A percentile compares a stretch with the other conserved stretches of the same genome.
Evolutionary conservation across 192 early-diverging fungal species (phyloP).

Genomic region (Lobulomyces angularis): DNA sequence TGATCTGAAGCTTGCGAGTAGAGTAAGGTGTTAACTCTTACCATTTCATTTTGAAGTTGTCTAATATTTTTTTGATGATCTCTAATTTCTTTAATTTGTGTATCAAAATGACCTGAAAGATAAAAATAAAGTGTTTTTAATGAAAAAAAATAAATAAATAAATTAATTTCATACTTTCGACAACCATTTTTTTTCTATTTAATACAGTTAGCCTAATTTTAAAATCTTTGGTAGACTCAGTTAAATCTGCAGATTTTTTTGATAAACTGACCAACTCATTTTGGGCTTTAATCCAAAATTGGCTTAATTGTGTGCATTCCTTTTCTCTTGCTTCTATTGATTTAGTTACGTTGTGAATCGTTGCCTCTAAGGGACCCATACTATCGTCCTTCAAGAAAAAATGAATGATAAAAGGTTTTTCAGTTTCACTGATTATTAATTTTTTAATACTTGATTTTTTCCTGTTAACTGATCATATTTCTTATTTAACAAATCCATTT

Average conservation of each 20-base stretch:
- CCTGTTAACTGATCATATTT: conserved; percentile 38
- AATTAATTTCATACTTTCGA: conserved; percentile 36
- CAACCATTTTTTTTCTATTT: conserved; percentile 42
- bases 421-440: neutral
- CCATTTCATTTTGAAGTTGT: conserved; percentile 43
- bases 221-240: conserved; percentile 36
- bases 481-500: conserved; percentile 51
- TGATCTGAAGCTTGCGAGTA: conserved; percentile 34
- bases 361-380: conserved; percentile 48
- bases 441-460: conserved; percentile 22
- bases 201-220: conserved; percentile 42
- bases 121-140: neutral
- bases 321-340: conserved; percentile 33
- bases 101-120: conserved; percentile 28
- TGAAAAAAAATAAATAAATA: neutral
- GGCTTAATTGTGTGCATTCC: conserved; percentile 38
- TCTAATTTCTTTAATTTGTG: conserved; percentile 39
- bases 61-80: conserved; percentile 41
- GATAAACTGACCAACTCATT: conserved; percentile 41
- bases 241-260: conserved; percentile 26
- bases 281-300: conserved; percentile 47
- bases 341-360: conserved; percentile 49
- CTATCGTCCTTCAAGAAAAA: conserved; percentile 34
- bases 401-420: neutral
- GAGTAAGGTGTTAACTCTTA: conserved; percentile 48